Conservation (phyloP, 805 yeast genomes). For the Metschnikowia corniflorae region DNA sequence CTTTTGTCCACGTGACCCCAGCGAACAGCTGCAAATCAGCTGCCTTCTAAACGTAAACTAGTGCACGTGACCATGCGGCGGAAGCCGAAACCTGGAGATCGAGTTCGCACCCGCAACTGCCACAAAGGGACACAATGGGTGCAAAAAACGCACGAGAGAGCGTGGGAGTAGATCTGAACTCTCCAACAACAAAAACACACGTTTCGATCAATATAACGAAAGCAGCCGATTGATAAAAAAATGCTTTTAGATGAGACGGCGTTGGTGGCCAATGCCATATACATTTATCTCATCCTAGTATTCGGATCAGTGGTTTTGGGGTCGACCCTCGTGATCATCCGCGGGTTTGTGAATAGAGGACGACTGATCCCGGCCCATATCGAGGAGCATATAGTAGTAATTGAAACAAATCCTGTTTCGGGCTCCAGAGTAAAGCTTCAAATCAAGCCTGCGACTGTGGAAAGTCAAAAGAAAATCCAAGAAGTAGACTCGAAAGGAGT, state of each 20-base stretch:
- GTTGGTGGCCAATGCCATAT: slow-evolving; percentile 13
- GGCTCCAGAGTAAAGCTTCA: slow-evolving; percentile 1
- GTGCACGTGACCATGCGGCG: too few species aligned
- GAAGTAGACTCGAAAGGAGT: slow-evolving; percentile 4
- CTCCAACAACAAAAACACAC: too few species aligned
- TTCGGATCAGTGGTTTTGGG: slow-evolving; percentile 9
- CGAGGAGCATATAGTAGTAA: not conserved
- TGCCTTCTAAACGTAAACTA: not conserved
- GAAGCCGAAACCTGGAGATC: too few species aligned
- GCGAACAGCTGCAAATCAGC: not conserved
- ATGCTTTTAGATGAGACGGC: slow-evolving; percentile 14
- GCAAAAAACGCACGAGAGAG: too few species aligned
- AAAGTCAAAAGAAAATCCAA: not conserved
- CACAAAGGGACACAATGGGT: too few species aligned
- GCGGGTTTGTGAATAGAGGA: slow-evolving; percentile 12
- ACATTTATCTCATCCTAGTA: slow-evolving; percentile 11
- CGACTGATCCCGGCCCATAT: not conserved
- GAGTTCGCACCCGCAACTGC: too few species aligned
- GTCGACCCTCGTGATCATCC: slow-evolving; percentile 4
- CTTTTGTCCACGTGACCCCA: not conserved
- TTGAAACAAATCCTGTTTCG: slow-evolving; percentile 1
- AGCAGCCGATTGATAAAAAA: too few species aligned
- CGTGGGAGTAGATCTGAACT: too few species aligned
- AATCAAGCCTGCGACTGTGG: not conserved
- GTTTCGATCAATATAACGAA: too few species aligned